These are phyloP conservation scores for Penicillium tannophilum DNA, from an alignment of 495 filamentous ascomycete species.

Conservation along the genomic window DNA sequence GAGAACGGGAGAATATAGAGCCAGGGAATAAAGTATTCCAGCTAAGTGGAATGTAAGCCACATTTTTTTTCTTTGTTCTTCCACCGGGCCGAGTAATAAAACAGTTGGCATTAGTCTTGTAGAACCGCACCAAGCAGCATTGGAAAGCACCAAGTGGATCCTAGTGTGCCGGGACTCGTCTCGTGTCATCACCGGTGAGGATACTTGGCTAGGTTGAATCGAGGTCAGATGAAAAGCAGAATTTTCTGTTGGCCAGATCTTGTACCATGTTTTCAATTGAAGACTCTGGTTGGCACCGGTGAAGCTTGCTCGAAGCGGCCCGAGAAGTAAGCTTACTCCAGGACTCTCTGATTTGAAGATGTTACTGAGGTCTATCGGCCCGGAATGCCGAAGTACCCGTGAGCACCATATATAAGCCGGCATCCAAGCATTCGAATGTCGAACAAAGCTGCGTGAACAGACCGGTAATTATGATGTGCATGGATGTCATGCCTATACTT, in stretches of 20 bases:
- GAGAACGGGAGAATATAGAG: slow-evolving; percentile 4
- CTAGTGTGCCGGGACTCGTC: slow-evolving; percentile 11
- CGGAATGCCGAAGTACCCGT: background rate
- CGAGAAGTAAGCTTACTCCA: slow-evolving; percentile 3
- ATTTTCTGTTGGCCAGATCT: slow-evolving; percentile 1
- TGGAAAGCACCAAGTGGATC: slow-evolving; percentile 17
- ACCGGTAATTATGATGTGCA: too few species aligned
- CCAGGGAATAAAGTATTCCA: background rate
- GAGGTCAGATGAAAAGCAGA: slow-evolving; percentile 5
- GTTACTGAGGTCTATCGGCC: background rate
- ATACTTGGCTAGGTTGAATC: slow-evolving; percentile 1
- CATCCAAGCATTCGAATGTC: background rate
- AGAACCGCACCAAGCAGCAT: background rate
- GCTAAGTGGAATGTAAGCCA: background rate
- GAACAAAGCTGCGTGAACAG: too few species aligned
- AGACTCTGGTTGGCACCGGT: background rate
- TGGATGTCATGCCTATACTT: too few species aligned
- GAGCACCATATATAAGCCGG: too few species aligned
- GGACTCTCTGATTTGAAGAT: background rate
- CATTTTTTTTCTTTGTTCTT: background rate
- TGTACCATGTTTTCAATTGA: background rate
- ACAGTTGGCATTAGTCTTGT: background rate
- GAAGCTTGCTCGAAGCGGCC: background rate
- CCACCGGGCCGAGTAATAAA: background rate
- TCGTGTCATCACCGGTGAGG: slow-evolving; percentile 18